These are phyloP conservation scores for Solanum chacoense DNA, from an alignment of 305 asterid species.

Conservation along the genomic window DNA sequence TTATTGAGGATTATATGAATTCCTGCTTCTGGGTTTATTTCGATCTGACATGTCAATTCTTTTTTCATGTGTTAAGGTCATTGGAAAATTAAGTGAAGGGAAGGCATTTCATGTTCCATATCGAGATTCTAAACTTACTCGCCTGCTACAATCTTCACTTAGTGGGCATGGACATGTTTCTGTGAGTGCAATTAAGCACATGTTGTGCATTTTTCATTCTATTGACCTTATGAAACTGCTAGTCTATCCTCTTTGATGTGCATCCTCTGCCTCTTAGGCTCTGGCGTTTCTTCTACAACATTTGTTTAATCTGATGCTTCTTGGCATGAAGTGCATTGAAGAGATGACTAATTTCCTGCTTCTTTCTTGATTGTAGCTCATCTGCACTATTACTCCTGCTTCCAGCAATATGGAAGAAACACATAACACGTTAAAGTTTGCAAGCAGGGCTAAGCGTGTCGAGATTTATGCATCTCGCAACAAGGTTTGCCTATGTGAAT, in stretches of 20 bases:
- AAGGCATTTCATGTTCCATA: constrained; percentile 94
- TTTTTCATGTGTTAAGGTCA: constrained; percentile 47
- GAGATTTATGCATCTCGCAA: constrained; percentile 93
- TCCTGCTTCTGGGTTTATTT: neutral
- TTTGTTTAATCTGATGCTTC: neutral
- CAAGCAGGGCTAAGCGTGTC: constrained; percentile 95
- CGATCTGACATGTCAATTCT: constrained; percentile 2
- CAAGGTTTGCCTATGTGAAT: constrained; percentile 39
- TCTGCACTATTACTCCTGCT: constrained; percentile 97
- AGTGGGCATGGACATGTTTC: constrained; percentile 98
- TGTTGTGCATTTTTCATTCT: neutral
- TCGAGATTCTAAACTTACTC: constrained; percentile 96
- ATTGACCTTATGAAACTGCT: neutral
- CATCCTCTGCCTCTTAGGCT: neutral
- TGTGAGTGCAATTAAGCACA: constrained; percentile 39
- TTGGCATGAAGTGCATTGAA: neutral
- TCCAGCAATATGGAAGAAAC: constrained; percentile 98
- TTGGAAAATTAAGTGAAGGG: constrained; percentile 98
- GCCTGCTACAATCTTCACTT: constrained; percentile 86
- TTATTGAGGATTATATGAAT: neutral
- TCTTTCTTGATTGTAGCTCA: constrained; percentile 36
- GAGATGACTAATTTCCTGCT: neutral
- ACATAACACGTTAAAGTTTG: constrained; percentile 93
- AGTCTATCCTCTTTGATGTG: neutral
- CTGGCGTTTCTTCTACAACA: neutral